phyloP scores from a whole-genome alignment of 108 stramenopile genomes.

The Cylindrotheca closterium region DNA sequence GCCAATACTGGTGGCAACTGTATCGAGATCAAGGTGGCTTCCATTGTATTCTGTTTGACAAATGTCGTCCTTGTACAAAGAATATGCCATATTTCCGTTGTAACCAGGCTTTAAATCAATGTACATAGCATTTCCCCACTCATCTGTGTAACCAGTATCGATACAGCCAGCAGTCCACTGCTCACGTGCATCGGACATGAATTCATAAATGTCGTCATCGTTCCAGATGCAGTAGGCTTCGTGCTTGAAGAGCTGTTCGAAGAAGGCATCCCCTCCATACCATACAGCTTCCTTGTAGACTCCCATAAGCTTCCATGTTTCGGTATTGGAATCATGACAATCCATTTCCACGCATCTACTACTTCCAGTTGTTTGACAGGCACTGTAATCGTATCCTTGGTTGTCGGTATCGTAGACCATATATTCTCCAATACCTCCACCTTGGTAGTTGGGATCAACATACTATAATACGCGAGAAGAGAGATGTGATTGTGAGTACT shows the following conservation, averaged over 20 bases:
- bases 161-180: slow-evolving; percentile 29
- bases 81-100: slow-evolving; percentile 43
- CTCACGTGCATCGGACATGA: slow-evolving; percentile 40
- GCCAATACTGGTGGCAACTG: slow-evolving; percentile 29
- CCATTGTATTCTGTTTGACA: slow-evolving; percentile 41
- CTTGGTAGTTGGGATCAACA: slow-evolving; percentile 53
- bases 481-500: not conserved
- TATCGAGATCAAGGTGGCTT: slow-evolving; percentile 15
- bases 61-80: slow-evolving; percentile 29
- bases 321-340: slow-evolving; percentile 43
- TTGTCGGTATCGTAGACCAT: slow-evolving; percentile 36
- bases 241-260: slow-evolving; percentile 73
- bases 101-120: slow-evolving; percentile 35
- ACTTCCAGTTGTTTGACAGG: slow-evolving; percentile 29
- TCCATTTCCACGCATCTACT: slow-evolving; percentile 54
- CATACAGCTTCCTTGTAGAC: slow-evolving; percentile 55
- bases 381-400: slow-evolving; percentile 31
- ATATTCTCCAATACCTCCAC: slow-evolving; percentile 74
- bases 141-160: slow-evolving; percentile 5
- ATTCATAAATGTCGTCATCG: slow-evolving; percentile 35
- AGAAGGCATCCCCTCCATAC: slow-evolving; percentile 44
- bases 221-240: slow-evolving; percentile 57
- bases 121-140: slow-evolving; percentile 17
- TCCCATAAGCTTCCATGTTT: slow-evolving; percentile 47
- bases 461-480: slow-evolving; percentile 28